These are phyloP conservation scores for Aureobasidium sp. DNA, from an alignment of 2,329 filamentous ascomycete species.

Conservation along the genomic window DNA sequence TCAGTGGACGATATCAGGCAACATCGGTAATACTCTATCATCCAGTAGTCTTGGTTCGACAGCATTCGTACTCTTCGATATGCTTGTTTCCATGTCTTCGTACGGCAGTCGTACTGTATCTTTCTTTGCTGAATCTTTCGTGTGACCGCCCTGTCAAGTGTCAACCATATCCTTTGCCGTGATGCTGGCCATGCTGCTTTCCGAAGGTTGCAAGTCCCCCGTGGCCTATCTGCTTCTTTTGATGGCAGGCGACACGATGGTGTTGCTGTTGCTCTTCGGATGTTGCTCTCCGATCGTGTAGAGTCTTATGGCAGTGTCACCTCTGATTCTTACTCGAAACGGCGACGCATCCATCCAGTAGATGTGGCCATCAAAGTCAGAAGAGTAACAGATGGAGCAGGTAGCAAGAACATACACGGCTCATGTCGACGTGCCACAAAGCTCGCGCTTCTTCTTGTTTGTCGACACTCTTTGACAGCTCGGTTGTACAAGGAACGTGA, in stretches of 20 bases:
- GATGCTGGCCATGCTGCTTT: neutral
- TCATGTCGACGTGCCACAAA: neutral
- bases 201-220: neutral
- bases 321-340: neutral
- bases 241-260: neutral
- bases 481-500: neutral
- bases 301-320: neutral
- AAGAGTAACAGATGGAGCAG: neutral
- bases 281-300: neutral
- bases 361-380: neutral
- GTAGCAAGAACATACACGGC: neutral
- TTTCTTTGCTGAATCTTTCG: neutral
- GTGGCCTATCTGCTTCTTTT: neutral
- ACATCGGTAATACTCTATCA: neutral
- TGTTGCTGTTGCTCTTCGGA: neutral
- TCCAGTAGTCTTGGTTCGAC: neutral
- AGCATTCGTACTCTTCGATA: neutral
- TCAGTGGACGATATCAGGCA: too few relatives aligned
- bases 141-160: neutral
- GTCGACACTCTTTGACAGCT: neutral
- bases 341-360: neutral
- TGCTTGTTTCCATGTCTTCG: neutral
- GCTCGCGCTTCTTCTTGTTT: conserved; percentile 6
- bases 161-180: neutral
- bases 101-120: neutral